These are phyloP conservation scores for Colletotrichum brevisporum DNA, from an alignment of 2,329 filamentous ascomycete genomes.

Conservation along the genomic window DNA sequence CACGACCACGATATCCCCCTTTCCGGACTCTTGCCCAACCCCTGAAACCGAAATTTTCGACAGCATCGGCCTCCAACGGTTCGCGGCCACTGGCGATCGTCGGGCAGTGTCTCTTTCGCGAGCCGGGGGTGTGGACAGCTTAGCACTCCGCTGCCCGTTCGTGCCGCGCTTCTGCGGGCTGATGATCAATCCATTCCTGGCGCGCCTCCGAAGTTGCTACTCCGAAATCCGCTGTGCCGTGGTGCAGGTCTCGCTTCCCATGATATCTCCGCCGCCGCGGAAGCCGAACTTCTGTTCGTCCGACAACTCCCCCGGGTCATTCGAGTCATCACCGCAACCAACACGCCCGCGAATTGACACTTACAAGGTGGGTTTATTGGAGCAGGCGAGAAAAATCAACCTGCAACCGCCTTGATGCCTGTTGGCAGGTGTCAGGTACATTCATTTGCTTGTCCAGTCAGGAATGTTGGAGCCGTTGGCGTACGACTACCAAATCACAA, in stretches of 20 bases:
- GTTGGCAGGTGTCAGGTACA: conserved; percentile 20
- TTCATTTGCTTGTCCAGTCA: background rate
- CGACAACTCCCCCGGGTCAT: conserved; percentile 5
- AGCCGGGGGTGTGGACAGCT: conserved; percentile 14
- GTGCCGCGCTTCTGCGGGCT: conserved; percentile 11
- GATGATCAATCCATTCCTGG: conserved; percentile 19
- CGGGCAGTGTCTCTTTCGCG: conserved; percentile 7
- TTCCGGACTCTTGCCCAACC: conserved; percentile 30
- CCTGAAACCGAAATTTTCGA: conserved; percentile 31
- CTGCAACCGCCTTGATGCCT: background rate
- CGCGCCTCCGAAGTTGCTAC: conserved; percentile 13
- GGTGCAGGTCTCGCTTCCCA: background rate
- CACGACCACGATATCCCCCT: conserved; percentile 25
- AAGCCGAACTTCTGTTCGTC: conserved; percentile 29
- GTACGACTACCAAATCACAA: background rate
- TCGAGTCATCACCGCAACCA: conserved; percentile 19
- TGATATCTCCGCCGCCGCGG: conserved; percentile 13
- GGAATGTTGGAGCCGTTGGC: conserved; percentile 5
- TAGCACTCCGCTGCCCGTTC: conserved; percentile 25
- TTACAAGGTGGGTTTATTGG: conserved; percentile 4
- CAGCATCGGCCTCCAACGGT: conserved; percentile 11
- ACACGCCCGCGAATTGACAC: background rate
- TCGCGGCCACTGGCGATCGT: conserved; percentile 22
- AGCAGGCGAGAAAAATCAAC: background rate
- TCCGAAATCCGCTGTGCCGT: conserved; percentile 27